Percentiles rank a stretch among this genome's conserved stretches.
phyloP scores from a whole-genome alignment of 305 asterid genomes.

The Fraxinus floribunda region DNA sequence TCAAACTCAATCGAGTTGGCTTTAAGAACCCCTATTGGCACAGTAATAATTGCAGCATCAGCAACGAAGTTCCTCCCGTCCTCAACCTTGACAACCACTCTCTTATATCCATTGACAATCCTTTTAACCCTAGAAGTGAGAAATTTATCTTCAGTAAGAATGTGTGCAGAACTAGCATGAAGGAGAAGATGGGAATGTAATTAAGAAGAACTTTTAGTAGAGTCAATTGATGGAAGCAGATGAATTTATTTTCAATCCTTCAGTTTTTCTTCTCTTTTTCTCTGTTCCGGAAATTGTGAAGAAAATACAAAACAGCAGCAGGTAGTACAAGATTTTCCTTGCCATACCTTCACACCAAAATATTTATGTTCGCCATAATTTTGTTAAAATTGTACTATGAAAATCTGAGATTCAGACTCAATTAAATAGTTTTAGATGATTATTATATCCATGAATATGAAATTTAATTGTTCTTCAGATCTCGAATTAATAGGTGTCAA shows the following conservation, averaged over 20 bases:
- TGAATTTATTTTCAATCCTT: background rate
- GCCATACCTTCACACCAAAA: constrained; percentile 10
- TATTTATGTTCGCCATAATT: background rate
- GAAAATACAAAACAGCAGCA: constrained; percentile 7
- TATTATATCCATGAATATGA: constrained; percentile 1
- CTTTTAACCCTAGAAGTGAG: constrained; percentile 59
- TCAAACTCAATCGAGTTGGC: constrained; percentile 72
- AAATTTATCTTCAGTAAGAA: constrained; percentile 13
- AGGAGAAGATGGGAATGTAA: background rate
- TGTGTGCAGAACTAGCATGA: background rate
- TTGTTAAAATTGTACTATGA: background rate
- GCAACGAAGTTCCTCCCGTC: constrained; percentile 78
- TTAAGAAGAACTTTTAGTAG: background rate
- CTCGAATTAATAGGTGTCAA: background rate
- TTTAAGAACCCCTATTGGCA: constrained; percentile 87
- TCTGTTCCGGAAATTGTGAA: background rate
- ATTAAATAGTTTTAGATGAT: constrained; percentile 17
- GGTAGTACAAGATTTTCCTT: constrained; percentile 1
- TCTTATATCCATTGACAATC: constrained; percentile 58
- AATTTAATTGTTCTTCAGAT: background rate
- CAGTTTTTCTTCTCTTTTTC: background rate
- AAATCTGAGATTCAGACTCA: background rate
- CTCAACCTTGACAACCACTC: constrained; percentile 66
- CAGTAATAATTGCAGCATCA: constrained; percentile 86
- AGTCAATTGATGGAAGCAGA: background rate